Conservation (phyloP, 129 eudicot genomes). For the Arctium lappa region DNA sequence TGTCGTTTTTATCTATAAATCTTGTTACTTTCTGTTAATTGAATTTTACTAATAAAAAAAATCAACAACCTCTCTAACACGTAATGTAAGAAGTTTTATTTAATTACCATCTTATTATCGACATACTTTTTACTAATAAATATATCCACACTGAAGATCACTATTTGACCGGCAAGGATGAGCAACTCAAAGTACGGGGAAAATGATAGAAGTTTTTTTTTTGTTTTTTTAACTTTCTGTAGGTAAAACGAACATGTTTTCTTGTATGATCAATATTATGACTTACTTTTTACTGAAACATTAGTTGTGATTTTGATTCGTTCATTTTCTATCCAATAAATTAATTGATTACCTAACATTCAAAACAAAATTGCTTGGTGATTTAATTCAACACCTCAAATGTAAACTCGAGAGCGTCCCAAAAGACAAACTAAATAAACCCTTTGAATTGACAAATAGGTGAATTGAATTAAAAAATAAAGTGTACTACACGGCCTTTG, state of each 20-base stretch:
- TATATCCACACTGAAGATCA: background rate
- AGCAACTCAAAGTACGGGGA: background rate
- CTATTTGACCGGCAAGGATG: background rate
- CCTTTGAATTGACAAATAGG: background rate
- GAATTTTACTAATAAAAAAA: no score
- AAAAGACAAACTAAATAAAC: background rate
- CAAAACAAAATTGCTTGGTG: background rate
- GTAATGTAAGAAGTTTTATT: background rate
- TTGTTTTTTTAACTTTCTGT: background rate
- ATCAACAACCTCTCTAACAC: no score
- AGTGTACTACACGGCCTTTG: background rate
- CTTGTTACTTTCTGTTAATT: no score
- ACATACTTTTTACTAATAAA: background rate
- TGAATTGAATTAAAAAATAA: background rate
- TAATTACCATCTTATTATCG: background rate
- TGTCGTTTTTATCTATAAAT: no score
- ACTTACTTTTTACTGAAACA: background rate
- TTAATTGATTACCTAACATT: background rate
- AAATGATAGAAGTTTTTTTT: background rate
- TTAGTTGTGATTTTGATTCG: background rate
- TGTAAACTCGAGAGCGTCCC: background rate
- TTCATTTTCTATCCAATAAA: background rate
- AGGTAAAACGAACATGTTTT: background rate
- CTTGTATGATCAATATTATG: background rate
- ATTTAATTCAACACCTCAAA: background rate